Base-by-base conservation (phyloP, 2,329 filamentous ascomycete genomes). In the Pseudogymnoascus sp. region DNA sequence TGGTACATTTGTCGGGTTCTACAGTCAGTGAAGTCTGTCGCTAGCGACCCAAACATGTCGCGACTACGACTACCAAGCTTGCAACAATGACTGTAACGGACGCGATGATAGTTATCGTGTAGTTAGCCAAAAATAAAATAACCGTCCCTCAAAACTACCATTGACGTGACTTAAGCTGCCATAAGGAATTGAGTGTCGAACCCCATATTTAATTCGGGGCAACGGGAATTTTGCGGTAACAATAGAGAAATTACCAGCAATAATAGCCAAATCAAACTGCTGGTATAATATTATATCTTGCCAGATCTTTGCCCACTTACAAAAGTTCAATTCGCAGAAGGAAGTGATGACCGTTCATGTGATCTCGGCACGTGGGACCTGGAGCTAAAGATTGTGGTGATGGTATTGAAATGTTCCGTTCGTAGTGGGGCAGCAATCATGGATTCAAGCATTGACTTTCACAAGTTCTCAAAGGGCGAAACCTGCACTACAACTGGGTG, bases 401-500 rank as follows among this genome's bases (percentile, higher is more conserved):
- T 53, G 4, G 26, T 19, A 56, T 56, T 35, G 9, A 56, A 35
- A 35, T 15, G 29, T 33, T 56, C 35, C 10, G 29, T 15, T 21
- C 11, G 29, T 33, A 56, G 29, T 56, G 29, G 46, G 29, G n/a
- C 17, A 62, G 4, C 60, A 53, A 63, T 35, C 19, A 74, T 73
- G 72, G 71, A 70, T 29, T 68, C 68, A 21, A 63, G 68, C 31
- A 68, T 74, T 33, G 72, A 74, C 31, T 74, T 72, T 50, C 68
- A 71, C 23, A 66, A 66, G 62, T 79, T 79, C 69, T 72, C 72
- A 62, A 76, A 75, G 62, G 78, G 77, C 66, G 78, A 79, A 65
- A 72, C 72, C 60, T 86, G 83, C 69, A 81, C 80, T 59, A 77
- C 83, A 66, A 82, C 84, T 66, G 82, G 83, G 69, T 89, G 86